Evolutionary conservation across 192 early-diverging fungal species (phyloP), one percentile per base, ranked within the genome.

Genomic region (Chytriomyces sp.): DNA sequence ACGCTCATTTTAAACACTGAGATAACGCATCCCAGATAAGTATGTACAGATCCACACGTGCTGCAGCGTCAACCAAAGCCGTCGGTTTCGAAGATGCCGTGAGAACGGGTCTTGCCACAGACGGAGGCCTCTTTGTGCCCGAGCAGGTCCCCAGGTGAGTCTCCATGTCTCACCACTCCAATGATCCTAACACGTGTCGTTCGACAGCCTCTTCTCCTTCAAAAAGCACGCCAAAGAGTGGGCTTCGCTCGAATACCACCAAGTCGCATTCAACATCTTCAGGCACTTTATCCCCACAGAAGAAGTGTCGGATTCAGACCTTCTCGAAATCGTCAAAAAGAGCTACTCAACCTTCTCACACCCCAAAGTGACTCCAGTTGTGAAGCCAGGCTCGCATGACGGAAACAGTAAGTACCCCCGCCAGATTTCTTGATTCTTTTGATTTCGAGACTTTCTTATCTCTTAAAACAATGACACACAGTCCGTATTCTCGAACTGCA

Each of bases 101-200:
- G 46, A 86, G 97, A 67, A 87, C 92, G 59, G 97, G 97, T 47
- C 91, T 98, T 50, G 91, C 96, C 2, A 84, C 91, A 49, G 97
- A 98, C 85, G 97, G 97, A 49, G 96, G 97, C 28, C 89, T 99
- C 46, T 98, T 93, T 84, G 94, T 98, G 67, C 97, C 97, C 26
- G 86, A 93, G 76, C 73, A 81, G 50, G 92, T 99, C 47, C 97
- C 97, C 7, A 47, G 75, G 20, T 84, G 93, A n/a, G n/a, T n/a
- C n/a, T n/a, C n/a, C n/a, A 57, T 35, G 90, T 93, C 45, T 57
- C 20, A 1, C 16, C 16, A 57, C 53, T n/a, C n/a, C n/a, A n/a
- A n/a, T n/a, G n/a, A n/a, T n/a, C n/a, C n/a, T n/a, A n/a, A n/a
- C n/a, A n/a, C n/a, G n/a, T n/a, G n/a, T n/a, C n/a, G n/a, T n/a